These are phyloP conservation scores for Calocybe cyanea DNA, from an alignment of 768 basidiomycete species.

Conservation along the genomic window DNA sequence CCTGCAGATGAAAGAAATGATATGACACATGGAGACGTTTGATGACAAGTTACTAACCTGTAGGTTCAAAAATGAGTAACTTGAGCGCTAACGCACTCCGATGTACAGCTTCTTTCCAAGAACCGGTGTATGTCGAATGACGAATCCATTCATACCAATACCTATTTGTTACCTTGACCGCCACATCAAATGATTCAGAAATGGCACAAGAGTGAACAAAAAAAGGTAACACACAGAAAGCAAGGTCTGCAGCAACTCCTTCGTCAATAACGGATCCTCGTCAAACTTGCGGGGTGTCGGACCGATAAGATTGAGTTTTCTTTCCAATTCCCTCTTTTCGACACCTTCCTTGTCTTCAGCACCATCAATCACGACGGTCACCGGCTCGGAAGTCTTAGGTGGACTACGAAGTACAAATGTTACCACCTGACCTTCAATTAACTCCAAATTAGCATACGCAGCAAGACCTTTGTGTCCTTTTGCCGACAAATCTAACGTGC, in stretches of 20 bases:
- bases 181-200: neutral
- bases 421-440: constrained; percentile 86
- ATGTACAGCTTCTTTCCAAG: constrained; percentile 95
- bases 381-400: constrained; percentile 27
- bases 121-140: constrained; percentile 84
- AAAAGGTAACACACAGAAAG: constrained; percentile 30
- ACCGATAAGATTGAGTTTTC: too few species aligned
- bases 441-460: constrained; percentile 51
- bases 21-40: neutral
- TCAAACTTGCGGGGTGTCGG: neutral
- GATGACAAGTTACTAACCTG: constrained; percentile 37
- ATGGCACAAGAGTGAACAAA: neutral
- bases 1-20: constrained; percentile 35
- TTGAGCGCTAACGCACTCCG: constrained; percentile 93
- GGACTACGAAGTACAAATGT: constrained; percentile 81
- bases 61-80: constrained; percentile 89
- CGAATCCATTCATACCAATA: constrained; percentile 92
- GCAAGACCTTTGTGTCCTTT: constrained; percentile 76
- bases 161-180: constrained; percentile 55
- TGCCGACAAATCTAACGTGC: constrained; percentile 57
- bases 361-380: neutral
- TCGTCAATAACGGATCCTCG: constrained; percentile 73
- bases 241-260: constrained; percentile 55
- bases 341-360: neutral
- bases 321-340: too few species aligned